Evolutionary conservation across 768 basidiomycete genomes (phyloP).

Genomic region (Boletus rubescentipes): DNA sequence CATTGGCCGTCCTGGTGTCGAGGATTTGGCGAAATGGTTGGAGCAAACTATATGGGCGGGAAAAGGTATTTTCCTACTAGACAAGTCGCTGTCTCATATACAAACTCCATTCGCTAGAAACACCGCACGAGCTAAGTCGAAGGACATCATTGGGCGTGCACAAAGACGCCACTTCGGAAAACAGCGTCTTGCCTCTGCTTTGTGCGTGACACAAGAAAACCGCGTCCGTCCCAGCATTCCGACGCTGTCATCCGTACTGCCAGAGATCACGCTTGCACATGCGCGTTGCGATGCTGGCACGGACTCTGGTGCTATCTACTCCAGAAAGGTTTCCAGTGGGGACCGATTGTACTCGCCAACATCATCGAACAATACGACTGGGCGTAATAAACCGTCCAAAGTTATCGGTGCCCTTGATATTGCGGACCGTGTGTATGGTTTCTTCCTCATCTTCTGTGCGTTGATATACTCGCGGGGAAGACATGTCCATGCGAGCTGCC

Average conservation of each 20-base stretch:
- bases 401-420: constrained; percentile 25
- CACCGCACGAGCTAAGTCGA: constrained; percentile 54
- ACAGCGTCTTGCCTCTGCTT: constrained; percentile 54
- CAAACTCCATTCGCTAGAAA: constrained; percentile 42
- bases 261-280: constrained; percentile 29
- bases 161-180: constrained; percentile 63
- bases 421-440: constrained; percentile 26
- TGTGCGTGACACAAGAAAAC: constrained; percentile 16
- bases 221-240: background rate
- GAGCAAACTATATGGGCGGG: constrained; percentile 79
- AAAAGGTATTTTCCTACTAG: constrained; percentile 44
- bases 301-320: background rate
- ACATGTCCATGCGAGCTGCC: constrained; percentile 30
- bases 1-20: background rate
- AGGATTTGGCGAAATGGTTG: constrained; percentile 43
- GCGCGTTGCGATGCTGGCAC: constrained; percentile 14
- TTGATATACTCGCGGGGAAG: constrained; percentile 13
- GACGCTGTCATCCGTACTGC: constrained; percentile 11
- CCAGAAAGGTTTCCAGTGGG: background rate
- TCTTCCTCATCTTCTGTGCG: background rate
- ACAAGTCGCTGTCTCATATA: background rate
- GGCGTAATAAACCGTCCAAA: constrained; percentile 20
- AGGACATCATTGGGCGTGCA: constrained; percentile 51
- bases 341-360: constrained; percentile 5
- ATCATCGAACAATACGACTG: constrained; percentile 2